These are phyloP conservation scores for Sparassis latifolia DNA, from an alignment of 1,284 basidiomycete species.

Conservation along the genomic window DNA sequence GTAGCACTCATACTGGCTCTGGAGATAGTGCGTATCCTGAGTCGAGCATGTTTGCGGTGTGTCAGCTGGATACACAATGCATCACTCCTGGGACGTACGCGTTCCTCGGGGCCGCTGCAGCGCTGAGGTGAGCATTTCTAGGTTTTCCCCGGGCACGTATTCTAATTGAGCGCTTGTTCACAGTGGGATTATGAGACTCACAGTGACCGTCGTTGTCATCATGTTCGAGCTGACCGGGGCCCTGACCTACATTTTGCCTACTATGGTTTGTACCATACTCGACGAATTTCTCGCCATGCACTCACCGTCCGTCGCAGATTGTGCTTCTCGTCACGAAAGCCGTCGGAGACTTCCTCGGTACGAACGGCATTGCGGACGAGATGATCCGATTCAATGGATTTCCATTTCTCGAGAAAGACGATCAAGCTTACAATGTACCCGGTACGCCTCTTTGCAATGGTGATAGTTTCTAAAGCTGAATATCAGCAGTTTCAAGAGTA, in stretches of 20 bases:
- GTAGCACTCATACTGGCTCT: neutral
- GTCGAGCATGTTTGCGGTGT: constrained; percentile 85
- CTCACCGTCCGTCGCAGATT: constrained; percentile 48
- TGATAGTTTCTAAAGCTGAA: neutral
- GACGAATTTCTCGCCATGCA: neutral
- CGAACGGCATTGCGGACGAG: constrained; percentile 93
- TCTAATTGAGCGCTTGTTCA: neutral
- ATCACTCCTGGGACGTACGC: constrained; percentile 99
- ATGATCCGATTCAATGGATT: constrained; percentile 97
- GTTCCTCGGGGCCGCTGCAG: constrained; percentile 89
- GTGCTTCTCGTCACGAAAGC: constrained; percentile 95
- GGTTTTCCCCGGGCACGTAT: neutral
- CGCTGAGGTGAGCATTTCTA: constrained; percentile 61
- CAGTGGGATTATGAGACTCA: constrained; percentile 94
- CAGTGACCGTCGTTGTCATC: constrained; percentile 97
- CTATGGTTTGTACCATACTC: constrained; percentile 62
- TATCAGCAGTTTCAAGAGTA: constrained; percentile 68
- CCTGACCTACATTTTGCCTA: constrained; percentile 94
- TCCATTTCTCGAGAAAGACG: constrained; percentile 93
- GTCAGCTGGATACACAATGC: constrained; percentile 88
- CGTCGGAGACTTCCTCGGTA: constrained; percentile 92
- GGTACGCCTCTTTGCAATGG: constrained; percentile 40
- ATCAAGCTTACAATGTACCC: constrained; percentile 84
- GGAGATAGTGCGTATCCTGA: constrained; percentile 68
- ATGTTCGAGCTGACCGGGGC: constrained; percentile 99